A percentile compares a stretch with the other conserved stretches of the same genome.
These are phyloP conservation scores for Abortiporus biennis DNA, from an alignment of 1,284 basidiomycete species.

Conservation along the genomic window DNA sequence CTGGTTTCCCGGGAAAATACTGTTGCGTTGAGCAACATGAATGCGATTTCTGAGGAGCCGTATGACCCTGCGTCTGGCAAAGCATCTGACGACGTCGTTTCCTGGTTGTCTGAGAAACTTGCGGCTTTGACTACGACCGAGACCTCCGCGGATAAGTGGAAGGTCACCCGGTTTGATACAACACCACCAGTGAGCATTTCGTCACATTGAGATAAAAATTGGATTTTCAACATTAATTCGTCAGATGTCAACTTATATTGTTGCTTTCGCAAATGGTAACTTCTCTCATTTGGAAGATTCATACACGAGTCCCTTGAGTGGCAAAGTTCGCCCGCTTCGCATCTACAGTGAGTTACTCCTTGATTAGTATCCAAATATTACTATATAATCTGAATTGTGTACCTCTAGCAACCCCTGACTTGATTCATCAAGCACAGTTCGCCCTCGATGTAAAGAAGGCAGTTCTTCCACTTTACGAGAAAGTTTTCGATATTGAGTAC, in stretches of 20 bases:
- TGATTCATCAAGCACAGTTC: conserved; percentile 78
- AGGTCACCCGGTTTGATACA: conserved; percentile 73
- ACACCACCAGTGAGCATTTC: conserved; percentile 47
- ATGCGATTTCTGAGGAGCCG: conserved; percentile 50
- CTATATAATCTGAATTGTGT: background rate
- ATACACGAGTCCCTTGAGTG: conserved; percentile 79
- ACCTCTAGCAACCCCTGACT: conserved; percentile 71
- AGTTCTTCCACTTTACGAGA: conserved; percentile 90
- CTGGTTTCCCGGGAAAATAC: conserved; percentile 81
- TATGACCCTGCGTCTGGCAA: conserved; percentile 21
- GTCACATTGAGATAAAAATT: background rate
- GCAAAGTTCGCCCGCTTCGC: conserved; percentile 76
- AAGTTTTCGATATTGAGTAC: conserved; percentile 87
- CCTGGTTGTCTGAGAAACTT: conserved; percentile 21
- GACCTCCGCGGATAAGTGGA: conserved; percentile 52
- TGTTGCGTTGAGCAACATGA: conserved; percentile 86
- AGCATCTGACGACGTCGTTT: conserved; percentile 11
- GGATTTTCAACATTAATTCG: background rate
- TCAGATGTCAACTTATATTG: conserved; percentile 86
- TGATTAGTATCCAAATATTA: background rate
- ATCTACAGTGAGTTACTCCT: conserved; percentile 59
- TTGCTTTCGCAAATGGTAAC: conserved; percentile 86
- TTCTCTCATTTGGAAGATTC: conserved; percentile 74
- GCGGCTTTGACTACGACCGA: conserved; percentile 13
- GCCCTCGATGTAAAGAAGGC: conserved; percentile 87